Conservation (phyloP, 176 grass and related monocot genomes). For the Ensete ventricosum region DNA sequence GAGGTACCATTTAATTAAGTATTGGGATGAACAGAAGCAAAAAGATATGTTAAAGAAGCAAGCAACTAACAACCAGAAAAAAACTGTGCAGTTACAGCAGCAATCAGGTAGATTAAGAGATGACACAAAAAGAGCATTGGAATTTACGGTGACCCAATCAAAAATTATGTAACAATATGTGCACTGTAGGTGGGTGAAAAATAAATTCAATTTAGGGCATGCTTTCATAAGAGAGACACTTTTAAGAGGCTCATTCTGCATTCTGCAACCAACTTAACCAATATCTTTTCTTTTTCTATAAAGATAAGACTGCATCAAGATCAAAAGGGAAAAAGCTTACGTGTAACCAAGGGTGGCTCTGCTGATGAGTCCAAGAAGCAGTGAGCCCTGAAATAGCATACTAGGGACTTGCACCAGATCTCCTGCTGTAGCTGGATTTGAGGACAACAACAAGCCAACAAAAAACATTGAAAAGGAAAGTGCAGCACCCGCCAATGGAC, state of each 20-base stretch:
- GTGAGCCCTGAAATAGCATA: slow-evolving; percentile 87
- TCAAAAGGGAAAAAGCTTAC: slow-evolving; percentile 32
- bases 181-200: no score
- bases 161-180: no score
- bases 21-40: not conserved
- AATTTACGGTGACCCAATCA: no score
- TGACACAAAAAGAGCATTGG: no score
- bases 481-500: slow-evolving; percentile 84
- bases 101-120: no score
- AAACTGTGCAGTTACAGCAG: no score
- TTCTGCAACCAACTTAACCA: not conserved
- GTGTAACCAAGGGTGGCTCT: slow-evolving; percentile 93
- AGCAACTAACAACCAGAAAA: not conserved
- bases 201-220: no score
- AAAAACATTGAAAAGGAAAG: slow-evolving; percentile 96
- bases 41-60: not conserved
- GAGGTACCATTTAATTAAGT: no score
- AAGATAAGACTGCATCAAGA: slow-evolving; percentile 3
- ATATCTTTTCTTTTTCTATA: slow-evolving; percentile 4
- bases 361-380: slow-evolving; percentile 91
- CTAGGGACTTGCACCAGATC: slow-evolving; percentile 96
- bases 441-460: slow-evolving; percentile 87
- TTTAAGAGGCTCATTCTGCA: not conserved
- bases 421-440: slow-evolving; percentile 55
- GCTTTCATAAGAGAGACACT: not conserved